phyloP scores from a whole-genome alignment of 768 basidiomycete genomes.

The Collybia mongolica region DNA sequence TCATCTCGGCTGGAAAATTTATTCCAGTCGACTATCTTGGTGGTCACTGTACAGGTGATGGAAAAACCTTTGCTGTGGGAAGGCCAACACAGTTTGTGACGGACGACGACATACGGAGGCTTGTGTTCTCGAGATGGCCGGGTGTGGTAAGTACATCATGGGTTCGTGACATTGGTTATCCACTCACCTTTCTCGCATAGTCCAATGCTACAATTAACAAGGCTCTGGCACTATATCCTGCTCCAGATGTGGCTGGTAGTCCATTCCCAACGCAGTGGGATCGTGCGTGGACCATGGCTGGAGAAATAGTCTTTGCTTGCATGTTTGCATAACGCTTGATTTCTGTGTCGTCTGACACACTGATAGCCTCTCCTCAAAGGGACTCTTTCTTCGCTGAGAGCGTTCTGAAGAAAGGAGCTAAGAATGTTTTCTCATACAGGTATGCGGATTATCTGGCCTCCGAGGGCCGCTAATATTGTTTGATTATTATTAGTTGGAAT shows the following conservation, averaged over 20 bases:
- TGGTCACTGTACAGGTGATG: conserved; percentile 44
- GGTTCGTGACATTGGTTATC: neutral
- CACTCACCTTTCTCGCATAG: conserved; percentile 15
- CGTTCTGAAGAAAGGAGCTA: conserved; percentile 21
- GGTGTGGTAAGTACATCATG: conserved; percentile 25
- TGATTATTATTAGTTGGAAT: conserved; percentile 31
- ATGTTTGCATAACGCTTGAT: conserved; percentile 25
- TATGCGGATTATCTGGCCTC: conserved; percentile 7
- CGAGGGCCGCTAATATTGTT: no score
- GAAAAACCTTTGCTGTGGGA: conserved; percentile 38
- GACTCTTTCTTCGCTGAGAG: conserved; percentile 38
- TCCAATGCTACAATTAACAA: conserved; percentile 32
- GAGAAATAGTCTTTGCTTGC: conserved; percentile 42
- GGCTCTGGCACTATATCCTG: conserved; percentile 36
- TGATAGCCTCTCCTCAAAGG: conserved; percentile 17
- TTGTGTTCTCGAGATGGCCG: conserved; percentile 33
- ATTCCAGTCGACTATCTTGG: conserved; percentile 31
- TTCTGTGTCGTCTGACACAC: neutral
- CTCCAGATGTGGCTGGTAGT: conserved; percentile 29
- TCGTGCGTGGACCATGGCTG: conserved; percentile 37
- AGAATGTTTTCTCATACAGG: conserved; percentile 35
- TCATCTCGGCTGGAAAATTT: conserved; percentile 31
- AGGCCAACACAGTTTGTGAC: conserved; percentile 34
- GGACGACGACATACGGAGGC: conserved; percentile 35
- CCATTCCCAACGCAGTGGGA: conserved; percentile 39